Base-by-base conservation (phyloP, 2,329 filamentous ascomycete species). In the Venturia carpophila region DNA sequence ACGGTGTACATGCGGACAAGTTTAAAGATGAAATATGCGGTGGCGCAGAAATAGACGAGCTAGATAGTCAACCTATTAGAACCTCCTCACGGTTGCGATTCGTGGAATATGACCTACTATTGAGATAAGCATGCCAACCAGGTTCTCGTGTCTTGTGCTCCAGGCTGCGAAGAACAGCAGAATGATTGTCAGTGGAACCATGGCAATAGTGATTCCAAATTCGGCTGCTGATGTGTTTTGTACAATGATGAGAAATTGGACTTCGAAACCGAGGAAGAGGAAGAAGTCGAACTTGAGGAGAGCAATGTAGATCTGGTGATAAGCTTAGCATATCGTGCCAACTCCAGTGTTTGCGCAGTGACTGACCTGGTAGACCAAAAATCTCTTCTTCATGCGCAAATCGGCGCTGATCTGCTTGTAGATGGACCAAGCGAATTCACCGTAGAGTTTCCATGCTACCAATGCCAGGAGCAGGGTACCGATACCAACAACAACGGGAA, bases 221-320 rank as follows among this genome's bases (percentile, higher is more conserved):
- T 99, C 94, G 71, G 86, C 80, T 68, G 88, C 84, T 60, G 83
- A 83, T 34, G 81, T 82, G 68, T 84, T 80, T 67, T 80, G 83
- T 67, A 99, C 92, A 66, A 97, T 89, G 71, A 99, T 93, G 64
- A 97, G 84, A 76, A 99, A 99, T 74, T 99, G 94, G 60, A 99
- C 91, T 7, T 94, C 97, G 76, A 99, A 99, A 64, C 93, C 94
- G 62, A 99, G 86, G 83, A 99, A 99, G 82, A 99, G 97, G 86
- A 99, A 99, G 78, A 99, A 97, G 79, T 99, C 94, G 76, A 99
- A 99, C 78, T 99, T 99, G 69, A 99, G 84, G 13, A 99, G 84
- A 45, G 94, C 91, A 72, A 99, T 97, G 77, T 97, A 99, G 75
- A 99, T 92, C 92, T 96, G 68, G 5, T 37, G 0, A 37, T 21